These are phyloP conservation scores for Metarhizium rileyi DNA, from an alignment of 2,329 filamentous ascomycete genomes.

Conservation along the genomic window DNA sequence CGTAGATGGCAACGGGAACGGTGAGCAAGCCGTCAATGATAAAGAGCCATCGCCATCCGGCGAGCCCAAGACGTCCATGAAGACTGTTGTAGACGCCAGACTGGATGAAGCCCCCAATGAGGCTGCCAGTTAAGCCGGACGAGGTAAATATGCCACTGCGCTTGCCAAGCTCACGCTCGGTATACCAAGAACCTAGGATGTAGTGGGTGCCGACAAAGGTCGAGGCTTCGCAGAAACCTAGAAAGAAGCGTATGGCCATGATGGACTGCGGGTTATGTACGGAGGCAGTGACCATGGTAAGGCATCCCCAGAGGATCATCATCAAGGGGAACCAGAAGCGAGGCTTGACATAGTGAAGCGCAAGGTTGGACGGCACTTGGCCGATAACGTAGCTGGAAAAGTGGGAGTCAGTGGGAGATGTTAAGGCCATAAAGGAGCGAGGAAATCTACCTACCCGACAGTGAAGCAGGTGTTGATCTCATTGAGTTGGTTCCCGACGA, in stretches of 20 bases:
- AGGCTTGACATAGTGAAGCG: constrained; percentile 53
- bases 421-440: neutral
- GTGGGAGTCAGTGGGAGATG: neutral
- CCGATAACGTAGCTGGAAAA: constrained; percentile 36
- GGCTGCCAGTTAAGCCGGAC: constrained; percentile 47
- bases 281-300: constrained; percentile 47
- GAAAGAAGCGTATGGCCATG: constrained; percentile 30
- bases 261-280: constrained; percentile 26
- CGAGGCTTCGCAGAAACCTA: constrained; percentile 28
- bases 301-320: constrained; percentile 53
- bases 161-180: constrained; percentile 49
- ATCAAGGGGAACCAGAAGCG: constrained; percentile 54
- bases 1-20: constrained; percentile 24
- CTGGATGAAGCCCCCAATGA: constrained; percentile 44
- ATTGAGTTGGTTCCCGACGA: constrained; percentile 38
- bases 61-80: constrained; percentile 40
- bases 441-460: constrained; percentile 40
- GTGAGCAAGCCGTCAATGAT: constrained; percentile 54
- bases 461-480: constrained; percentile 45
- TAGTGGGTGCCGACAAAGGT: constrained; percentile 33
- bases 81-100: constrained; percentile 46
- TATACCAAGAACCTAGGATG: constrained; percentile 47
- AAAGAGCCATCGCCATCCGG: constrained; percentile 61
- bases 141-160: constrained; percentile 53
- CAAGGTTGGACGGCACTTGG: constrained; percentile 53